phyloP scores from a whole-genome alignment of 768 basidiomycete species.

The Serendipita sp. region DNA sequence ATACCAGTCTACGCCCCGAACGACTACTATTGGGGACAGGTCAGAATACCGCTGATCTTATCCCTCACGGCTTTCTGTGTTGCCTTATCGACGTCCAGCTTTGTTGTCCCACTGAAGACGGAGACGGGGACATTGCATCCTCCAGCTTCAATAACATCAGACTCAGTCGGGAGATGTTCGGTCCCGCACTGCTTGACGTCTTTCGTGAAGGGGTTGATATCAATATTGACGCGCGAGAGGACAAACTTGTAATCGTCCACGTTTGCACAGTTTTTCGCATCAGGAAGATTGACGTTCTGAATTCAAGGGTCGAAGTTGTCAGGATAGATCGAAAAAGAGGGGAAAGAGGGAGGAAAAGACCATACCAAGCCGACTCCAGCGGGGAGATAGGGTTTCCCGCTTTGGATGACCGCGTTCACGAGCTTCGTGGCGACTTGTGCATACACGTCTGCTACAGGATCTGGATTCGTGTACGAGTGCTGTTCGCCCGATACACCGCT shows the following conservation, averaged over 20 bases:
- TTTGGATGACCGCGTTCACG: slow-evolving; percentile 21
- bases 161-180: slow-evolving; percentile 29
- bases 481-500: slow-evolving; percentile 24
- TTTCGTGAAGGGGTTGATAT: slow-evolving; percentile 23
- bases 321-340: neutral
- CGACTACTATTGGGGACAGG: neutral
- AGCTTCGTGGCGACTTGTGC: slow-evolving; percentile 29
- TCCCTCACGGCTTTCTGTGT: slow-evolving; percentile 26
- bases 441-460: slow-evolving; percentile 24
- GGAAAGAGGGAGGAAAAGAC: neutral
- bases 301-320: too few relatives aligned
- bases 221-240: neutral
- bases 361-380: slow-evolving; percentile 22
- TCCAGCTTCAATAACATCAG: slow-evolving; percentile 21
- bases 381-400: slow-evolving; percentile 26
- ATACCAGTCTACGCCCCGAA: too few relatives aligned
- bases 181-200: slow-evolving; percentile 34
- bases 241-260: slow-evolving; percentile 29
- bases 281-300: slow-evolving; percentile 37
- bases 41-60: slow-evolving; percentile 13
- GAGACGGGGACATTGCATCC: slow-evolving; percentile 35
- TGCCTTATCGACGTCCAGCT: slow-evolving; percentile 28
- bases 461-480: neutral
- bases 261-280: slow-evolving; percentile 21
- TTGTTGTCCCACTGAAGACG: slow-evolving; percentile 29